These are phyloP conservation scores for Tetracladium setigerum DNA, from an alignment of 495 filamentous ascomycete genomes.

Conservation along the genomic window DNA sequence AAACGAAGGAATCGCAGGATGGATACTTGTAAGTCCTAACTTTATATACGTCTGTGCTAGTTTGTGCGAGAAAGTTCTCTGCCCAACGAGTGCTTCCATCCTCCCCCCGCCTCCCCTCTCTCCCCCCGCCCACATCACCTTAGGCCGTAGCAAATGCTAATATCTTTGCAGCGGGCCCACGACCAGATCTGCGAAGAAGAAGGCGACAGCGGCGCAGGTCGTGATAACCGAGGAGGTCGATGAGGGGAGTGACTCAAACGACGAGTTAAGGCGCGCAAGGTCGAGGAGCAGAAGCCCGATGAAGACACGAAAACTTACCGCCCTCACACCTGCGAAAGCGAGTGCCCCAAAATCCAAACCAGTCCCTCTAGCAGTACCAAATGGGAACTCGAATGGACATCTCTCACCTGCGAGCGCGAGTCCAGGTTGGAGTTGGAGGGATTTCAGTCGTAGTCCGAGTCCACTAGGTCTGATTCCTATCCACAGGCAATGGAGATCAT, in stretches of 20 bases:
- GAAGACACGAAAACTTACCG: conserved; percentile 38
- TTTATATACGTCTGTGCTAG: too few species aligned
- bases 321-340: conserved; percentile 33
- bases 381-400: conserved; percentile 54
- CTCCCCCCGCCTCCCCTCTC: too few species aligned
- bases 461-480: conserved; percentile 94
- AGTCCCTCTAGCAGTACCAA: conserved; percentile 21
- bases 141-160: conserved; percentile 23
- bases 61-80: too few species aligned
- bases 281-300: conserved; percentile 45
- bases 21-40: conserved; percentile 12
- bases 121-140: too few species aligned
- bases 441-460: conserved; percentile 79
- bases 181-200: conserved; percentile 56
- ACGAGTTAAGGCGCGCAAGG: conserved; percentile 23
- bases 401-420: conserved; percentile 55
- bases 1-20: conserved; percentile 30
- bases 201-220: conserved; percentile 33
- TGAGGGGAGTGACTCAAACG: conserved; percentile 34
- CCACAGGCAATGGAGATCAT: conserved; percentile 64
- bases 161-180: conserved; percentile 49
- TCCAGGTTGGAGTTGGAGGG: conserved; percentile 59
- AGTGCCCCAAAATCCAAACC: conserved; percentile 7
- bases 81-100: too few species aligned
- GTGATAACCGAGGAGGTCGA: conserved; percentile 32